phyloP scores from a whole-genome alignment of 192 early-diverging fungal species.

The Linnemannia zychae region DNA sequence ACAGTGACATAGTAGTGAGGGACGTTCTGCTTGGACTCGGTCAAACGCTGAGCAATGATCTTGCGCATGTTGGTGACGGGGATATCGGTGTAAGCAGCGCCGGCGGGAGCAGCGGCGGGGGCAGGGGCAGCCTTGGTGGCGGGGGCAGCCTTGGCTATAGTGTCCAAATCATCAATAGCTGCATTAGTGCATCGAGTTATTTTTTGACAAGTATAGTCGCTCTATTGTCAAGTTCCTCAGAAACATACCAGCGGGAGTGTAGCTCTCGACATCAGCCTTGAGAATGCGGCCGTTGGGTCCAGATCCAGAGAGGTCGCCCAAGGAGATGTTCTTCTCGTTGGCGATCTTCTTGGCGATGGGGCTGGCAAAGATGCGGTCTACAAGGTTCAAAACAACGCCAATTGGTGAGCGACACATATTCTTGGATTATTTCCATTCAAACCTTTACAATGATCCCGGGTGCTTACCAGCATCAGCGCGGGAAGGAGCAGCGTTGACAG shows the following conservation, averaged over 20 bases:
- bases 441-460: neutral
- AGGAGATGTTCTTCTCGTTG: constrained; percentile 82
- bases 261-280: constrained; percentile 91
- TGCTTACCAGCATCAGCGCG: constrained; percentile 51
- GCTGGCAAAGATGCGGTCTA: constrained; percentile 85
- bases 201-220: neutral
- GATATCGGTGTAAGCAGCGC: constrained; percentile 78
- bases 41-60: constrained; percentile 82
- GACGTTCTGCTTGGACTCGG: constrained; percentile 80
- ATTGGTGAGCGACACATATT: neutral
- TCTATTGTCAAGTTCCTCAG: neutral
- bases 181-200: constrained; percentile 9
- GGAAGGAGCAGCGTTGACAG: constrained; percentile 48
- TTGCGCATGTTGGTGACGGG: constrained; percentile 84
- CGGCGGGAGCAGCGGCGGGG: constrained; percentile 60
- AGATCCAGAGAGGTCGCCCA: constrained; percentile 84
- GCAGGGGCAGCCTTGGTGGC: constrained; percentile 59
- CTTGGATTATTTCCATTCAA: neutral
- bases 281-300: constrained; percentile 93
- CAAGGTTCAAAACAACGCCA: neutral
- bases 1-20: constrained; percentile 90
- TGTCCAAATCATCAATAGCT: neutral
- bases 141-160: constrained; percentile 54
- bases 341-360: constrained; percentile 91
- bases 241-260: constrained; percentile 59